Base-by-base conservation (phyloP, 495 filamentous ascomycete genomes). In the Letharia columbiana region DNA sequence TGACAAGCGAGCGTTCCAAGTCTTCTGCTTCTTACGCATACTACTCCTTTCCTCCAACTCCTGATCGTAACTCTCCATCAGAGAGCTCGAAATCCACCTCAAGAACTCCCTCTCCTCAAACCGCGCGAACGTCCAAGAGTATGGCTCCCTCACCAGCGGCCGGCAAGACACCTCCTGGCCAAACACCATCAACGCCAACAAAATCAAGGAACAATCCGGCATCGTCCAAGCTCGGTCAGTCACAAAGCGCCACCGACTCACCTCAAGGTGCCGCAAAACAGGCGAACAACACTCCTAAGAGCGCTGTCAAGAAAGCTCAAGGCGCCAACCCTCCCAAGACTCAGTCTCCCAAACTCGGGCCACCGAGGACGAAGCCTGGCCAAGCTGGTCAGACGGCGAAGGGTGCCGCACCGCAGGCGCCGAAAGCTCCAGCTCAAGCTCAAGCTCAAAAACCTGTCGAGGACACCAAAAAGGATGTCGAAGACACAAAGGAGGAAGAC, bases 31-130 rank as follows among this genome's bases (percentile, higher is more conserved):
- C 74, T 68, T 81, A 81, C 79, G 74, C 76, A 28, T 81, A 81
- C 70, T 81, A 80, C 70, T 81, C 79, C 60, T 81, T 81, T 58
- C 79, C 79, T 54, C 75, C 79, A 39, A 81, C 79, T 40, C 79
- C 79, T 12, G 77, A 75, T 68, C 70, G 79, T 69, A 69, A 73
- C 50, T 78, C 79, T 40, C 77, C 79, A 31, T 61, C 67, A 54
- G 64, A 65, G 44, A 64, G 59, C 39, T 66, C 71, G 47, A 73
- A 74, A 50, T 67, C 68, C 66, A 63, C 47, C 69, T 75, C 62
- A 65, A 68, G 64, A 56, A 61, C 54, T 13, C 66, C 77, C 41
- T 74, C 78, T 17, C 71, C 71, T 40, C 62, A 70, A 60, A 77
- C 72, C 54, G 67, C 65, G 20, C 69, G 70, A 59, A 73, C 71